phyloP scores from a whole-genome alignment of 352 stramenopile species.

The Phytophthora podocarpi region DNA sequence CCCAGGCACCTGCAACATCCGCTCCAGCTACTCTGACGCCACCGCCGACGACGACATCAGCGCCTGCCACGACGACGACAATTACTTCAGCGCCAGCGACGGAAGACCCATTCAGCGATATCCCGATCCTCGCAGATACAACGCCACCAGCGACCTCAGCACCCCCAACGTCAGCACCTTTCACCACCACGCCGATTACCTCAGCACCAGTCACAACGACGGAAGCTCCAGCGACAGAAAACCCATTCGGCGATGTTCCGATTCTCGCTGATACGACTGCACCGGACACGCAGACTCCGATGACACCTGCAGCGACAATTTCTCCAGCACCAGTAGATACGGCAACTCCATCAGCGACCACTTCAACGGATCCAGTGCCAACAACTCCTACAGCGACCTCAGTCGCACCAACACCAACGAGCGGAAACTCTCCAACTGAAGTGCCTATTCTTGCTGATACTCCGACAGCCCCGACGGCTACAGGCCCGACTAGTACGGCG shows the following conservation, averaged over 20 bases:
- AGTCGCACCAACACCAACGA: not conserved
- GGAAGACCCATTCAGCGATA: constrained; percentile 7
- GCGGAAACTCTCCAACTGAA: not conserved
- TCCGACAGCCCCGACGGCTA: constrained; percentile 3
- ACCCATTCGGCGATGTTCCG: constrained; percentile 1
- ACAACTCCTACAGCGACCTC: not conserved
- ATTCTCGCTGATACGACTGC: constrained; percentile 12
- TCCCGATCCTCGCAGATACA: constrained; percentile 13
- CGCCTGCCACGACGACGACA: not conserved
- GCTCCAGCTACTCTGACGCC: not conserved
- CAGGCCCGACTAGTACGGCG: not conserved
- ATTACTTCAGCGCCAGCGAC: constrained; percentile 3
- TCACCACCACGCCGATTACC: not conserved
- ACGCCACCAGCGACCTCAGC: constrained; percentile 1
- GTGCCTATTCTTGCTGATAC: constrained; percentile 19
- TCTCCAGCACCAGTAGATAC: constrained; percentile 6
- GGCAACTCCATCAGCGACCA: not conserved
- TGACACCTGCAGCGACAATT: constrained; percentile 1
- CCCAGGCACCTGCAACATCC: not conserved
- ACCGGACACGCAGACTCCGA: no score
- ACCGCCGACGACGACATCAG: not conserved
- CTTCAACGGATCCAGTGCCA: not conserved
- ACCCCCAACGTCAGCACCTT: constrained; percentile 5
- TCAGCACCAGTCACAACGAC: not conserved
- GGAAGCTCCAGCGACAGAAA: not conserved